Conservation (phyloP, 1,139 yeast genomes). For the Blastobotrys malaysiensis region DNA sequence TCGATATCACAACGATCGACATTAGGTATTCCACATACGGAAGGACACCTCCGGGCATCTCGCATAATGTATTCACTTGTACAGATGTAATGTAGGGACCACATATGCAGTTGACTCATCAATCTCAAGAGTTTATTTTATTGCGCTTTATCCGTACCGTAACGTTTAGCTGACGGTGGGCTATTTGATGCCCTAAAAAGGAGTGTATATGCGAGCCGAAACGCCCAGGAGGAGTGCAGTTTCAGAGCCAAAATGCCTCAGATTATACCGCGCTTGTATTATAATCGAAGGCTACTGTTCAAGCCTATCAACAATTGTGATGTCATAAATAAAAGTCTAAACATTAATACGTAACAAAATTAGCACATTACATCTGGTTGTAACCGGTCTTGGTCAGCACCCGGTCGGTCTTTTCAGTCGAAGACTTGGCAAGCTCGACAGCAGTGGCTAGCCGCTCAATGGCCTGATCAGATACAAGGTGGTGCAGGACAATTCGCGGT, state of each 20-base stretch:
- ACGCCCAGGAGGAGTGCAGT: no score
- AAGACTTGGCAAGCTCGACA: conserved; percentile 44
- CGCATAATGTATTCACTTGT: background rate
- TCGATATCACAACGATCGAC: background rate
- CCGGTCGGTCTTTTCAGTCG: background rate
- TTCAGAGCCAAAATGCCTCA: no score
- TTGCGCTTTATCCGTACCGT: no score
- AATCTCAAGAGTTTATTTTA: no score
- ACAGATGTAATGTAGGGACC: background rate
- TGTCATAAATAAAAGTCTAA: background rate
- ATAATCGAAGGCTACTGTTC: no score
- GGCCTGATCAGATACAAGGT: conserved; percentile 63
- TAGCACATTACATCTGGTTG: conserved; percentile 7
- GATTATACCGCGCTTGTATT: no score
- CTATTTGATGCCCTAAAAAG: no score
- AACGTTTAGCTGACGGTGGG: no score
- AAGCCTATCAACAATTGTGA: no score
- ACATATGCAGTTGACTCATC: background rate
- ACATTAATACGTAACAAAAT: background rate
- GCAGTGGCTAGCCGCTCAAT: conserved; percentile 61
- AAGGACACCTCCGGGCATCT: background rate
- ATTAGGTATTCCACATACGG: background rate
- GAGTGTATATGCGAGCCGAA: no score
- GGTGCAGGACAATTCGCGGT: conserved; percentile 74
- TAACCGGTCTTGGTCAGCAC: conserved; percentile 8